These are phyloP conservation scores for Auriscalpium microsporum DNA, from an alignment of 768 basidiomycete genomes.

Conservation along the genomic window DNA sequence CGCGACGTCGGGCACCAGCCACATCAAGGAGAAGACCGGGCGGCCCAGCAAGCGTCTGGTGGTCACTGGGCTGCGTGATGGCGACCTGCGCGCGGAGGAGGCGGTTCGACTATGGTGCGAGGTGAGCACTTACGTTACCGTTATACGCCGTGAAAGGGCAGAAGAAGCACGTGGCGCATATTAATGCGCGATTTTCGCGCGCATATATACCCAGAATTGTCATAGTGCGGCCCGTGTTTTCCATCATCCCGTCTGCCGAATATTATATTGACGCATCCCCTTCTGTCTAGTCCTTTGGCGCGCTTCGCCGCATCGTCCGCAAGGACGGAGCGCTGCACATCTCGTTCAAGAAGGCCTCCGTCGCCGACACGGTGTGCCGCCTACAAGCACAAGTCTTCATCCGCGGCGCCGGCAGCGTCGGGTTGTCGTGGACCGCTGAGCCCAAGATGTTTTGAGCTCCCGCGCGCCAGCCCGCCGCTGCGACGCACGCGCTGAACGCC, in stretches of 20 bases:
- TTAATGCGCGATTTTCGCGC: no score
- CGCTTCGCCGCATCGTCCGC: conserved; percentile 11
- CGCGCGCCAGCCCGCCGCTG: not conserved
- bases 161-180: no score
- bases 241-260: not conserved
- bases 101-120: conserved; percentile 15
- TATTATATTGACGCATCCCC: not conserved
- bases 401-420: conserved; percentile 13
- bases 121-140: conserved; percentile 1
- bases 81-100: conserved; percentile 10
- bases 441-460: not conserved
- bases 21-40: not conserved
- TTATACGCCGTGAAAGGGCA: no score
- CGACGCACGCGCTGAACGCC: no score
- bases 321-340: conserved; percentile 11
- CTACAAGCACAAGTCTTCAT: conserved; percentile 15
- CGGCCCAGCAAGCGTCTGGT: conserved; percentile 5
- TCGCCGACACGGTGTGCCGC: conserved; percentile 16
- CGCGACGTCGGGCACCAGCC: conserved; percentile 7
- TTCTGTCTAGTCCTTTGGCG: conserved; percentile 9
- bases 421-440: conserved; percentile 12
- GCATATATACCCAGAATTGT: no score
- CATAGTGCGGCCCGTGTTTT: not conserved
- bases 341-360: conserved; percentile 13
- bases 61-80: conserved; percentile 11